These are phyloP conservation scores for Psilocybe mexicana DNA, from an alignment of 1,284 basidiomycete genomes.

Conservation along the genomic window DNA sequence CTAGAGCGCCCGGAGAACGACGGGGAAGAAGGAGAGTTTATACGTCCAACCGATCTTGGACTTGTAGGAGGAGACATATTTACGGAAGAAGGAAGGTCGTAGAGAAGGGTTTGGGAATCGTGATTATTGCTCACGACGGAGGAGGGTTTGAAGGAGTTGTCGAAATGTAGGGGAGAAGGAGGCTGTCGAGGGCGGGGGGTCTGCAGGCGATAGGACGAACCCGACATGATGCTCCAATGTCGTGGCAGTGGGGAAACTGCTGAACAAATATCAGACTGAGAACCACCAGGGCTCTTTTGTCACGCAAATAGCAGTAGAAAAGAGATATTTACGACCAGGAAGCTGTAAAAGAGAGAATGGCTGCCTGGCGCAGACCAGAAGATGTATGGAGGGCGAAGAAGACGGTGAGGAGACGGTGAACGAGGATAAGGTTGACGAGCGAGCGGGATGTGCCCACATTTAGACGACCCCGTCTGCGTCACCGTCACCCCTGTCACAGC, in stretches of 20 bases:
- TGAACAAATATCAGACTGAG: constrained; percentile 16
- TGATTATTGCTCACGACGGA: constrained; percentile 40
- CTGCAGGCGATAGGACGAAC: constrained; percentile 63
- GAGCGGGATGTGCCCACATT: constrained; percentile 16
- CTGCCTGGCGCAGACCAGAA: constrained; percentile 11
- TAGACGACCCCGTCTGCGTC: constrained; percentile 10
- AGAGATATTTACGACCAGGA: constrained; percentile 19
- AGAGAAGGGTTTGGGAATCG: constrained; percentile 62
- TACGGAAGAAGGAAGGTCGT: constrained; percentile 68
- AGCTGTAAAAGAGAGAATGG: constrained; percentile 9
- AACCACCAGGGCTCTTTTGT: constrained; percentile 22
- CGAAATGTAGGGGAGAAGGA: constrained; percentile 61
- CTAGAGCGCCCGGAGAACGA: constrained; percentile 53
- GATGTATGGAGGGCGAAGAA: constrained; percentile 2
- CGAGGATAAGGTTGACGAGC: constrained; percentile 11
- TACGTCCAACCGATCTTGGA: constrained; percentile 38
- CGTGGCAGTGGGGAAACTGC: constrained; percentile 15
- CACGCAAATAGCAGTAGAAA: constrained; percentile 10
- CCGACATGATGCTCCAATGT: constrained; percentile 46
- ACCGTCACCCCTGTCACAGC: constrained; percentile 21
- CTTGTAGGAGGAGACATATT: constrained; percentile 53
- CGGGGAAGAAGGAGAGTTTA: constrained; percentile 58
- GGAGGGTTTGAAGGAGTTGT: constrained; percentile 46
- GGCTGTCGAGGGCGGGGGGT: constrained; percentile 62
- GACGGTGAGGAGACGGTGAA: constrained; percentile 4